Evolutionary conservation across 441 rosid genomes (phyloP).

Genomic region (Adansonia grandidieri): DNA sequence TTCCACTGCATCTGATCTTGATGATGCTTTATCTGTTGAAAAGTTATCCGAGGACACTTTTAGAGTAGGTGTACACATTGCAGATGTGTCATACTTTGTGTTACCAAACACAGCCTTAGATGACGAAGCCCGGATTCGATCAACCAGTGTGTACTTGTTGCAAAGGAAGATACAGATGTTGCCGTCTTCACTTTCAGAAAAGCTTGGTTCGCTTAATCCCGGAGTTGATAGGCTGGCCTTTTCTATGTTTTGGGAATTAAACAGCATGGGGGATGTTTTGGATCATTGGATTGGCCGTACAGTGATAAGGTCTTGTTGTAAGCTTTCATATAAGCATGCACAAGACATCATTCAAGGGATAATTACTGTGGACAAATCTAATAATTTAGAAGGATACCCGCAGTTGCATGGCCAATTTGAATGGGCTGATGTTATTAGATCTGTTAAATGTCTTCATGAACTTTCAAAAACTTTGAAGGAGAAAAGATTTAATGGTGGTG

Average conservation of each 20-base stretch:
- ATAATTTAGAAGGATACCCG: constrained; percentile 45
- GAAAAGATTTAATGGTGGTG: constrained; percentile 74
- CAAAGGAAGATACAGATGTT: constrained; percentile 71
- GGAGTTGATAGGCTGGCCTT: constrained; percentile 88
- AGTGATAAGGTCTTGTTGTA: constrained; percentile 82
- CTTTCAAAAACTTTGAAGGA: constrained; percentile 64
- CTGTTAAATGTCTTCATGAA: constrained; percentile 58
- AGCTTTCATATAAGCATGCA: constrained; percentile 82
- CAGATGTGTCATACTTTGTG: constrained; percentile 87
- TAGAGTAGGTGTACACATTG: constrained; percentile 94
- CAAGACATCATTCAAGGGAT: constrained; percentile 63
- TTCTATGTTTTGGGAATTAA: constrained; percentile 83
- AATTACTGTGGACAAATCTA: constrained; percentile 33
- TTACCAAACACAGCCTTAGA: constrained; percentile 82
- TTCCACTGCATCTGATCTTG: constrained; percentile 77
- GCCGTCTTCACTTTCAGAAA: constrained; percentile 77
- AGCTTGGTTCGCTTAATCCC: constrained; percentile 77
- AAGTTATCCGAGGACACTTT: constrained; percentile 53
- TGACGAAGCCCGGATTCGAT: constrained; percentile 73
- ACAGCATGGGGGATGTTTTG: constrained; percentile 53
- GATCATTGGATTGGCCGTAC: constrained; percentile 85
- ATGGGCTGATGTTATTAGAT: constrained; percentile 66
- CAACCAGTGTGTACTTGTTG: constrained; percentile 77
- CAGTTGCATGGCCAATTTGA: constrained; percentile 65
- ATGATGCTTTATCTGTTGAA: constrained; percentile 91